phyloP scores from a whole-genome alignment of 805 yeast species.

The Sugiyamaella americana region DNA sequence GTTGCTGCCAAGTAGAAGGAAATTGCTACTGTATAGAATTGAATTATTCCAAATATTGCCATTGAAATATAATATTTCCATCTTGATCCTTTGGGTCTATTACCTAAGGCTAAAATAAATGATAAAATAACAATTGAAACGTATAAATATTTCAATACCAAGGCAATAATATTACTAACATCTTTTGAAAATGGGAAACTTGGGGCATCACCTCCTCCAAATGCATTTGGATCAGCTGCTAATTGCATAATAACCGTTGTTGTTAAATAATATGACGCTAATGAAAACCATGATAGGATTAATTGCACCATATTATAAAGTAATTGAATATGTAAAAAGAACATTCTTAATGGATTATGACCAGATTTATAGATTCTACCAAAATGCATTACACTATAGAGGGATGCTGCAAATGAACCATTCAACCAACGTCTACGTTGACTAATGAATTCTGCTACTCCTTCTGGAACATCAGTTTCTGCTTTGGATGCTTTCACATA shows the following conservation, averaged over 20 bases:
- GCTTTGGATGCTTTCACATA: slow-evolving; percentile 60
- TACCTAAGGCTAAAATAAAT: slow-evolving; percentile 58
- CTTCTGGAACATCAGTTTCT: slow-evolving; percentile 64
- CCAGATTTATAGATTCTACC: slow-evolving; percentile 49
- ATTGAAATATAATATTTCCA: slow-evolving; percentile 48
- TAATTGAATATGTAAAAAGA: slow-evolving; percentile 50
- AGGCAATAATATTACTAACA: slow-evolving; percentile 40
- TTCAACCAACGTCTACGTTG: slow-evolving; percentile 67
- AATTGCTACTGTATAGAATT: slow-evolving; percentile 53
- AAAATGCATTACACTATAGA: slow-evolving; percentile 44
- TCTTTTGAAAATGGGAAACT: slow-evolving; percentile 31
- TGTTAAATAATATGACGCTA: slow-evolving; percentile 58
- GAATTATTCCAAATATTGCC: slow-evolving; percentile 51
- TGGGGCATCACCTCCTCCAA: slow-evolving; percentile 41
- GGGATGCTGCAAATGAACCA: slow-evolving; percentile 64
- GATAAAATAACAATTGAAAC: slow-evolving; percentile 52
- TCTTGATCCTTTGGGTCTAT: slow-evolving; percentile 57
- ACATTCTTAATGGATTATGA: slow-evolving; percentile 46
- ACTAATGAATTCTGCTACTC: slow-evolving; percentile 53
- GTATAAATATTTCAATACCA: slow-evolving; percentile 50
- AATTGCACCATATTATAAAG: slow-evolving; percentile 49
- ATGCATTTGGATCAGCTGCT: slow-evolving; percentile 35
- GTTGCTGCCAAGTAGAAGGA: slow-evolving; percentile 53
- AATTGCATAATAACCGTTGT: slow-evolving; percentile 52
- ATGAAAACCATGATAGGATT: slow-evolving; percentile 56